Percentiles rank a stretch among this genome's conserved stretches.
These are phyloP conservation scores for Artomyces pyxidatus DNA, from an alignment of 768 basidiomycete genomes.

Conservation along the genomic window DNA sequence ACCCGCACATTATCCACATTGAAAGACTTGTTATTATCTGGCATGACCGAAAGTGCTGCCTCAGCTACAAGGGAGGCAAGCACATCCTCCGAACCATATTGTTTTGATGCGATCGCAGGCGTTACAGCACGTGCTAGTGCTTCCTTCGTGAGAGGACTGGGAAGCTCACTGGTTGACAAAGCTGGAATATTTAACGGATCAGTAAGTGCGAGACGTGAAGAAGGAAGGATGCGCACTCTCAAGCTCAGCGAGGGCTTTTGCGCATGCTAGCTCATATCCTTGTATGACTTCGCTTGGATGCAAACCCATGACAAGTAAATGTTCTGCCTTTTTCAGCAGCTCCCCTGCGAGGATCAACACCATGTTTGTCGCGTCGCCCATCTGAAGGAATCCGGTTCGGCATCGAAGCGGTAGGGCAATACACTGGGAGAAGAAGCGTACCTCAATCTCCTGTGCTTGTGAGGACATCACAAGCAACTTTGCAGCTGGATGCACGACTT, in stretches of 20 bases:
- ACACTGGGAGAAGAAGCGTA: conserved; percentile 26
- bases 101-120: conserved; percentile 94
- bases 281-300: conserved; percentile 94
- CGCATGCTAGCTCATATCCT: conserved; percentile 88
- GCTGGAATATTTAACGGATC: conserved; percentile 34
- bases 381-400: conserved; percentile 31
- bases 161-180: conserved; percentile 61
- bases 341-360: conserved; percentile 95
- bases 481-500: conserved; percentile 97
- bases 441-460: conserved; percentile 93
- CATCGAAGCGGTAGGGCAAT: too few species aligned
- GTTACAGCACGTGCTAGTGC: conserved; percentile 71
- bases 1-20: conserved; percentile 98
- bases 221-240: conserved; percentile 55
- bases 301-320: conserved; percentile 90
- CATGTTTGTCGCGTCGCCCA: conserved; percentile 96
- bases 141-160: conserved; percentile 60
- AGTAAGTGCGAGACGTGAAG: background rate
- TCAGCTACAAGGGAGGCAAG: conserved; percentile 84
- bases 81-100: conserved; percentile 87
- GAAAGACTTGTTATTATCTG: conserved; percentile 80
- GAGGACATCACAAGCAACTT: conserved; percentile 99
- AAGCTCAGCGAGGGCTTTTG: conserved; percentile 78
- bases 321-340: conserved; percentile 87
- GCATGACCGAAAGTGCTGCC: conserved; percentile 90